Evolutionary conservation across 2,329 filamentous ascomycete genomes (phyloP).

Genomic region (Hawksworthiomyces lignivorus): DNA sequence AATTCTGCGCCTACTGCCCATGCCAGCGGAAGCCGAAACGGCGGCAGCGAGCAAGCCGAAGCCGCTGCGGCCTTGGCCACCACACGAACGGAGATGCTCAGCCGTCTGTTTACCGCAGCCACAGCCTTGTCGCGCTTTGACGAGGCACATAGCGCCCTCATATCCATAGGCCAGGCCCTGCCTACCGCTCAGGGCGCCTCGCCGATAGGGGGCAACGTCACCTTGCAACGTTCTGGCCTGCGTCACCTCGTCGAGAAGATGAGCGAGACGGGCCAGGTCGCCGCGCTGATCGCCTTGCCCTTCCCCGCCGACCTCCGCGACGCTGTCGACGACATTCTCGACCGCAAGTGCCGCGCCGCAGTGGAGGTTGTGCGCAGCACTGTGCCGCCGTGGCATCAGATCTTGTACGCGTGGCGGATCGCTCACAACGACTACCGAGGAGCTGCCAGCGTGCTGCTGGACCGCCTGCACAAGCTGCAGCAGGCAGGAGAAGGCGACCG

Average conservation of each 20-base stretch:
- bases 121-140: conserved; percentile 73
- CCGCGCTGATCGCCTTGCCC: conserved; percentile 65
- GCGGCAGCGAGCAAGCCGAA: conserved; percentile 4
- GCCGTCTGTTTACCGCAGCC: conserved; percentile 75
- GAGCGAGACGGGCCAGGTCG: conserved; percentile 58
- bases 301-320: conserved; percentile 65
- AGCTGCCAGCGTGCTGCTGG: conserved; percentile 54
- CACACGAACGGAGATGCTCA: conserved; percentile 62
- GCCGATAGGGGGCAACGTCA: conserved; percentile 27
- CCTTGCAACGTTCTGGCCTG: conserved; percentile 63
- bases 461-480: conserved; percentile 56
- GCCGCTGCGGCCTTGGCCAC: conserved; percentile 4
- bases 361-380: conserved; percentile 53
- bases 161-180: conserved; percentile 48
- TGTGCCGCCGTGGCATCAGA: conserved; percentile 79
- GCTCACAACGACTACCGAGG: conserved; percentile 81
- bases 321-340: conserved; percentile 71
- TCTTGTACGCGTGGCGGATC: conserved; percentile 87
- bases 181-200: neutral
- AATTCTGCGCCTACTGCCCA: too few relatives aligned
- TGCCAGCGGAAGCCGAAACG: neutral
- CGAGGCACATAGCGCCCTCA: conserved; percentile 71
- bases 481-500: conserved; percentile 52
- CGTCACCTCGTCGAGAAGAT: conserved; percentile 61
- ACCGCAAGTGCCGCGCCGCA: conserved; percentile 49